phyloP scores from a whole-genome alignment of 257 asterid species.

The Galeopsis tetrahit region DNA sequence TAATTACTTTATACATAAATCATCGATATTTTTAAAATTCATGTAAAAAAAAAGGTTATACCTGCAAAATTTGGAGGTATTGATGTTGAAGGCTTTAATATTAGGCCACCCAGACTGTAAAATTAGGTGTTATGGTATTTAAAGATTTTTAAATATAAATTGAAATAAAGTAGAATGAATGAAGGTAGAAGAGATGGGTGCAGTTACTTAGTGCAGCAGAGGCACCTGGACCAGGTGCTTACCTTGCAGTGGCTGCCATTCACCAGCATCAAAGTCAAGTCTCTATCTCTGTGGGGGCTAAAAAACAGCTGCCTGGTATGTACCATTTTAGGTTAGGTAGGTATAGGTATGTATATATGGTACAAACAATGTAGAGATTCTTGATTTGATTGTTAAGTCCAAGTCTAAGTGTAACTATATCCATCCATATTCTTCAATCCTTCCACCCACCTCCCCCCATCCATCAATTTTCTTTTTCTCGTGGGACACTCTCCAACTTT shows the following conservation, averaged over 20 bases:
- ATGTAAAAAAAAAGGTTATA: no score
- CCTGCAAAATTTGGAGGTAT: no score
- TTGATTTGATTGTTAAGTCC: no score
- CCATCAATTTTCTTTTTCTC: not conserved
- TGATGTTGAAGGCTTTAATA: no score
- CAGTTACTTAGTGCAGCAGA: not conserved
- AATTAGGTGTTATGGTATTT: no score
- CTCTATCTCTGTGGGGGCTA: constrained; percentile 4
- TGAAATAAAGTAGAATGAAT: not conserved
- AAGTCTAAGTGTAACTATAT: not conserved
- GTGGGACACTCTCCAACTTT: constrained; percentile 25
- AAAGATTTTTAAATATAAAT: no score
- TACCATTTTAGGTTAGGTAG: no score
- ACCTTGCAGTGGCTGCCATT: not conserved
- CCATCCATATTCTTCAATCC: constrained; percentile 37
- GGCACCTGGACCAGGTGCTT: constrained; percentile 31
- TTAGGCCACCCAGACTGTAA: no score
- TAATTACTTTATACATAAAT: no score
- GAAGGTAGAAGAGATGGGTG: not conserved
- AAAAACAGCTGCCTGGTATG: not conserved
- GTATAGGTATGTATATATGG: no score
- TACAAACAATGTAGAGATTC: not conserved
- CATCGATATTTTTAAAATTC: no score
- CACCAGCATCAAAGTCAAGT: constrained; percentile 22
- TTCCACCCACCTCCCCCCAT: constrained; percentile 5